phyloP scores from a whole-genome alignment of 2,329 filamentous ascomycete species.

The Trichoderma polysporum region DNA sequence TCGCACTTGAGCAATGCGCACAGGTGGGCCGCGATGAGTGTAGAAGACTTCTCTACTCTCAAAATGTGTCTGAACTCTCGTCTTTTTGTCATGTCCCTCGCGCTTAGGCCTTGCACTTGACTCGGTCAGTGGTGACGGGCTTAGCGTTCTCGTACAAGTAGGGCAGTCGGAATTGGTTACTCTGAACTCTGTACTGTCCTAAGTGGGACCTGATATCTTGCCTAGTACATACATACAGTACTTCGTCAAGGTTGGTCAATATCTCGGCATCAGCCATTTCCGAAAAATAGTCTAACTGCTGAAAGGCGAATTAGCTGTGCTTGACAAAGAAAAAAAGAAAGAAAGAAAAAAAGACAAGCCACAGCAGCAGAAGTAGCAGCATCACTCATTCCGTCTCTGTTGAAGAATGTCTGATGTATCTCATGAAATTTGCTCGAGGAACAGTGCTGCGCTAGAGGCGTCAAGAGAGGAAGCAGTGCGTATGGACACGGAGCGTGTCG shows the following conservation, averaged over 20 bases:
- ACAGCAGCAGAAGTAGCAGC: not conserved
- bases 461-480: slow-evolving; percentile 2
- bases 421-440: not conserved
- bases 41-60: not conserved
- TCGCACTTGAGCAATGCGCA: not conserved
- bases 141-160: not conserved
- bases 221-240: not conserved
- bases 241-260: not conserved
- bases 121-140: not conserved
- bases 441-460: slow-evolving; percentile 10
- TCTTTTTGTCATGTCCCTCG: not conserved
- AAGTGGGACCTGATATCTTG: not conserved
- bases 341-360: not conserved
- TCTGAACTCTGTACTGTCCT: not conserved
- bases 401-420: not conserved
- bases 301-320: not conserved
- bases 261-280: not conserved
- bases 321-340: not conserved
- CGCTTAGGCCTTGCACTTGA: not conserved
- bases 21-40: not conserved
- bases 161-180: not conserved
- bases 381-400: not conserved
- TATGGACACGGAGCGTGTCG: slow-evolving; percentile 14
- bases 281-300: not conserved
- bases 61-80: not conserved